Conservation (phyloP, 148 eudicot genomes). For the Agrostemma githago region DNA sequence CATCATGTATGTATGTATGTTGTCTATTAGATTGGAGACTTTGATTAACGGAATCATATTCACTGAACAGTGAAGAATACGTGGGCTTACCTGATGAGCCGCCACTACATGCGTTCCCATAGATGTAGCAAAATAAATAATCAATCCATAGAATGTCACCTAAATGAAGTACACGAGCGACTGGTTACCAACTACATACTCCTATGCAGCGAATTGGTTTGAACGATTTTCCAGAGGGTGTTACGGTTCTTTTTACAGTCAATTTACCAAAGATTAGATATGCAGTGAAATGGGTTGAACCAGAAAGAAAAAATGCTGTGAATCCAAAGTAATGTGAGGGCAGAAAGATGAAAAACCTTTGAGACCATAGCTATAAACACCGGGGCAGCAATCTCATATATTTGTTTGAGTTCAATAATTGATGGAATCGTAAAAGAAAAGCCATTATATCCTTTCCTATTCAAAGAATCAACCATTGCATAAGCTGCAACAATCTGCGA, state of each 20-base stretch:
- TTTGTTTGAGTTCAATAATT: constrained; percentile 48
- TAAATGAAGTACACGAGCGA: constrained; percentile 16
- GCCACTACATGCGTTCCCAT: constrained; percentile 84
- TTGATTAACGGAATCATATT: background rate
- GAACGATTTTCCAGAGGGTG: background rate
- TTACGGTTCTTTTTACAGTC: background rate
- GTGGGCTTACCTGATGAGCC: constrained; percentile 81
- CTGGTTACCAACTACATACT: background rate
- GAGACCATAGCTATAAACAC: constrained; percentile 79
- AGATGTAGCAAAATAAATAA: constrained; percentile 82
- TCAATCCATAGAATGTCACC: constrained; percentile 71
- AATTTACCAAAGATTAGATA: background rate
- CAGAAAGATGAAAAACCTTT: constrained; percentile 49
- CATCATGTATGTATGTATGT: background rate
- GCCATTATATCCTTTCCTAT: constrained; percentile 79
- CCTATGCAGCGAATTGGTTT: constrained; percentile 8
- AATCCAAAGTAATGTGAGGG: background rate
- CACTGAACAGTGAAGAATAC: background rate
- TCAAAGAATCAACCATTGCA: constrained; percentile 72
- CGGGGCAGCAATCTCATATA: constrained; percentile 76
- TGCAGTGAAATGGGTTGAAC: background rate
- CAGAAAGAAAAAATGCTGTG: background rate
- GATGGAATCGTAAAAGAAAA: constrained; percentile 63
- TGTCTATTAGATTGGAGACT: background rate
- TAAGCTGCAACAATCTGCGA: constrained; percentile 76